Conservation (phyloP, 139 green algal species). For the Closterium sp. region DNA sequence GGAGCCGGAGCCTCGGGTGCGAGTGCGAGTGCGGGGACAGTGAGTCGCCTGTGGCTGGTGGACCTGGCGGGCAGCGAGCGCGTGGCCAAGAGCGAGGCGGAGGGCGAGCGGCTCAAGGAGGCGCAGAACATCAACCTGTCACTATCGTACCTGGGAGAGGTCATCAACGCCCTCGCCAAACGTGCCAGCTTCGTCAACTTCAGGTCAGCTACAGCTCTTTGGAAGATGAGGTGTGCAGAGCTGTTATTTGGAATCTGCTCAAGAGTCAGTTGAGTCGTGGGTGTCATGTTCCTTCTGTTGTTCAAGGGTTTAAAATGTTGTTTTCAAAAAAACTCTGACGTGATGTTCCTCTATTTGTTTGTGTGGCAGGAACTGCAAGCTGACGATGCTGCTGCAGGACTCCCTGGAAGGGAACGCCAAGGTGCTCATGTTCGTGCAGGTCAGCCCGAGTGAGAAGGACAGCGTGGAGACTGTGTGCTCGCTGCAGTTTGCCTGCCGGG, state of each 20-base stretch:
- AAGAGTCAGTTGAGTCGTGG: not conserved
- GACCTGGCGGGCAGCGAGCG: conserved; percentile 85
- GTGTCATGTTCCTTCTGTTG: no score
- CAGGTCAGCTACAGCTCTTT: conserved; percentile 11
- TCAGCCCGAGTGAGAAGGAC: conserved; percentile 37
- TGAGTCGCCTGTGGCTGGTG: conserved; percentile 80
- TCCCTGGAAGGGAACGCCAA: conserved; percentile 55
- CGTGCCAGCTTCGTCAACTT: conserved; percentile 80
- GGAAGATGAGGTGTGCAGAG: not conserved
- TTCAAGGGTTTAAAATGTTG: no score
- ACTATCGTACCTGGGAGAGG: conserved; percentile 72
- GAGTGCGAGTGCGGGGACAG: not conserved
- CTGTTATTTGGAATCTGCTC: conserved; percentile 1
- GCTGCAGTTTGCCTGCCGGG: conserved; percentile 82
- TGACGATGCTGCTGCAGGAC: conserved; percentile 77
- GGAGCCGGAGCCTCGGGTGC: not conserved
- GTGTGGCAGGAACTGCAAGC: conserved; percentile 80
- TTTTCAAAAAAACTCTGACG: not conserved
- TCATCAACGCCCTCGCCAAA: conserved; percentile 60
- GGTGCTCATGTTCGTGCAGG: conserved; percentile 56
- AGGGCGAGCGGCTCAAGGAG: conserved; percentile 84
- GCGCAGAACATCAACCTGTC: conserved; percentile 84
- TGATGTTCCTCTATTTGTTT: not conserved
- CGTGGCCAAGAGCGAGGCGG: conserved; percentile 57
- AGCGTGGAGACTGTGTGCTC: conserved; percentile 62